These are phyloP conservation scores for Aspergillus sclerotioniger DNA, from an alignment of 495 filamentous ascomycete genomes.

Conservation along the genomic window DNA sequence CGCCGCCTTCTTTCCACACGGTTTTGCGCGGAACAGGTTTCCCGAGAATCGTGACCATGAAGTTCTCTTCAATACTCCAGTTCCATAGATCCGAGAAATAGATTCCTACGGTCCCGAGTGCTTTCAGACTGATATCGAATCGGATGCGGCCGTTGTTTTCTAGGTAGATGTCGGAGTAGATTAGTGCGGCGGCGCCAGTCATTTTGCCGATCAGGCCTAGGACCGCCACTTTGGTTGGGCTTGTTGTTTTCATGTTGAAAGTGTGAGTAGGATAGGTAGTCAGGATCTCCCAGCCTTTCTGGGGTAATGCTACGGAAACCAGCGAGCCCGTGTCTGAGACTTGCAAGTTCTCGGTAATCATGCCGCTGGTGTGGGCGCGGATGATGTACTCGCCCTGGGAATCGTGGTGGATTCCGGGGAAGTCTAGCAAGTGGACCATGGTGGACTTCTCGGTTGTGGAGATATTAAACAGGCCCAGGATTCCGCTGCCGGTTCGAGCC, in stretches of 20 bases:
- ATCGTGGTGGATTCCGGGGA: slow-evolving; percentile 61
- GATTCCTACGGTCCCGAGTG: slow-evolving; percentile 73
- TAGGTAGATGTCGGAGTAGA: slow-evolving; percentile 54
- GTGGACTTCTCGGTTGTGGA: slow-evolving; percentile 55
- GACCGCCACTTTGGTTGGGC: slow-evolving; percentile 54
- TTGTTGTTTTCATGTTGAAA: slow-evolving; percentile 42
- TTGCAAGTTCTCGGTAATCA: slow-evolving; percentile 52
- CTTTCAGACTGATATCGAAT: slow-evolving; percentile 69
- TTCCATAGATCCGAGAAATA: slow-evolving; percentile 63
- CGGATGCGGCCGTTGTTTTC: slow-evolving; percentile 59
- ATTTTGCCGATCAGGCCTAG: slow-evolving; percentile 86
- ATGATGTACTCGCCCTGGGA: slow-evolving; percentile 60
- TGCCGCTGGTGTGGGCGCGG: slow-evolving; percentile 66
- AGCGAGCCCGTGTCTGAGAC: slow-evolving; percentile 35
- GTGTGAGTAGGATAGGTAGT: slow-evolving; percentile 63
- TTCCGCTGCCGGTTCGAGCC: slow-evolving; percentile 64
- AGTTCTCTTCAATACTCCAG: slow-evolving; percentile 58
- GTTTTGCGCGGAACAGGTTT: slow-evolving; percentile 63
- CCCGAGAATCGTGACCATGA: slow-evolving; percentile 76
- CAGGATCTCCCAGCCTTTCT: slow-evolving; percentile 77
- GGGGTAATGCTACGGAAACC: slow-evolving; percentile 58
- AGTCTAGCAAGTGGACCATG: slow-evolving; percentile 64
- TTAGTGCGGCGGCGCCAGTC: slow-evolving; percentile 79
- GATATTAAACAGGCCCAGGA: slow-evolving; percentile 85
- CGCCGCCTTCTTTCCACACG: slow-evolving; percentile 54